Percentiles rank a stretch among this genome's conserved stretches.
phyloP scores from a whole-genome alignment of 1,284 basidiomycete species.

The Moesziomyces aphidis region DNA sequence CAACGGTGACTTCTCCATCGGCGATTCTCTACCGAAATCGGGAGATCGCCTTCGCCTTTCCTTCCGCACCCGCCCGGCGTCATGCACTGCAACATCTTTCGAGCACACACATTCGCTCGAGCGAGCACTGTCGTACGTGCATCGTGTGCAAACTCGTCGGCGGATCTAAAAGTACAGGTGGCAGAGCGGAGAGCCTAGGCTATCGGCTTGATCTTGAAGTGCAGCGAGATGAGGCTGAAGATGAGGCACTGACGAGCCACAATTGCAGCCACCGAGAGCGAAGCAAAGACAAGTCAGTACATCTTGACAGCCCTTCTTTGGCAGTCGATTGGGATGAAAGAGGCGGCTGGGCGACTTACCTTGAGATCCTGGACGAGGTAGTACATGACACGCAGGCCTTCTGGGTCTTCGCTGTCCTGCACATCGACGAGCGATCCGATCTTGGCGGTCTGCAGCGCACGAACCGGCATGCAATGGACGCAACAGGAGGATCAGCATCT shows the following conservation, averaged over 20 bases:
- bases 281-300: too few relatives aligned
- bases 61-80: too few relatives aligned
- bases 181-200: conserved; percentile 10
- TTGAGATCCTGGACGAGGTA: conserved; percentile 97
- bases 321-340: too few relatives aligned
- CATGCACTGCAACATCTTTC: too few relatives aligned
- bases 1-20: neutral
- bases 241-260: conserved; percentile 81
- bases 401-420: conserved; percentile 95
- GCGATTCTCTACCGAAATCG: conserved; percentile 2
- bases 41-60: conserved; percentile 7
- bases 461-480: neutral
- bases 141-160: neutral
- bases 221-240: conserved; percentile 94
- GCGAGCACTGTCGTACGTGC: too few relatives aligned
- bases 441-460: conserved; percentile 83
- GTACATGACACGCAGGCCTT: conserved; percentile 97
- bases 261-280: too few relatives aligned
- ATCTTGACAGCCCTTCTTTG: too few relatives aligned
- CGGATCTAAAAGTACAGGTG: conserved; percentile 26
- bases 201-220: conserved; percentile 99
- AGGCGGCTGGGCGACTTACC: conserved; percentile 70
- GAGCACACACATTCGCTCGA: too few relatives aligned
- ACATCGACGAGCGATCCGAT: conserved; percentile 96
- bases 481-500: too few relatives aligned